Conservation (phyloP, 306 rosid species). For the Cyamopsis tetragonoloba region DNA sequence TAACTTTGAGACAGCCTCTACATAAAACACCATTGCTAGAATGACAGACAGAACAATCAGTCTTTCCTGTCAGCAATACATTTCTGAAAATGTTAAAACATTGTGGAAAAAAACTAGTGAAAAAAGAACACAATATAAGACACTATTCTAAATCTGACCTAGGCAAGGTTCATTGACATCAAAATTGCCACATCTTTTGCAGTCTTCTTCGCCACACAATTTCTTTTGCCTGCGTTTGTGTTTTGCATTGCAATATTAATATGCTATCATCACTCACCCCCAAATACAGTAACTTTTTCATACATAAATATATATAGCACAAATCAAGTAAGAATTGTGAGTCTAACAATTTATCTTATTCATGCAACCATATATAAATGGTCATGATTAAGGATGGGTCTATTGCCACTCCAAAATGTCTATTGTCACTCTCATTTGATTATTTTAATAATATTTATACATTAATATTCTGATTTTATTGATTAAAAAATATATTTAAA, state of each 20-base stretch:
- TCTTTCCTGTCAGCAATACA: slow-evolving; percentile 50
- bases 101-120: neutral
- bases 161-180: slow-evolving; percentile 63
- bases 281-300: neutral
- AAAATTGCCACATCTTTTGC: slow-evolving; percentile 62
- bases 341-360: too few species aligned
- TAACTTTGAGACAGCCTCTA: slow-evolving; percentile 69
- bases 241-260: slow-evolving; percentile 24
- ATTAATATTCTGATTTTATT: too few species aligned
- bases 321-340: too few species aligned
- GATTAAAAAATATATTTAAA: too few species aligned
- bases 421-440: too few species aligned
- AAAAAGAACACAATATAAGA: neutral
- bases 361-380: too few species aligned
- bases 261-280: neutral
- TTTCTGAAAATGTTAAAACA: slow-evolving; percentile 5
- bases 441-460: too few species aligned
- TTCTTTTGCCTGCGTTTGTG: slow-evolving; percentile 62
- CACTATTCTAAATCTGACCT: slow-evolving; percentile 36
- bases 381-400: too few species aligned
- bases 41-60: slow-evolving; percentile 77
- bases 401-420: too few species aligned
- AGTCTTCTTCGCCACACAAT: slow-evolving; percentile 64
- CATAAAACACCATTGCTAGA: slow-evolving; percentile 64
- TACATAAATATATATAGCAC: neutral